A percentile compares a stretch with the other conserved stretches of the same genome.
Evolutionary conservation across 129 eudicot genomes (phyloP).

Genomic region (Sambucus nigra): DNA sequence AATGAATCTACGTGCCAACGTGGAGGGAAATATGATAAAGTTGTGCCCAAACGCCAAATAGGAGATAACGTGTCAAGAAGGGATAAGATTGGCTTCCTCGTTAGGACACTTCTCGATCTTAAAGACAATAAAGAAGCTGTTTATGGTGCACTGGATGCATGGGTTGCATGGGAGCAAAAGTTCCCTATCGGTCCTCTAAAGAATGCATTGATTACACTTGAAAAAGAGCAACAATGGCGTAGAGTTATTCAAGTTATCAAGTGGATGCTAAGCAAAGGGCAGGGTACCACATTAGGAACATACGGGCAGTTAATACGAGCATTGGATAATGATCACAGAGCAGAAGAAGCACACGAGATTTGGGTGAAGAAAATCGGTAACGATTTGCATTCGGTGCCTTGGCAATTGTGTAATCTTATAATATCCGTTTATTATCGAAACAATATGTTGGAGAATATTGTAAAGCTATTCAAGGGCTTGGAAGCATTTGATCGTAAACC

Average conservation of each 20-base stretch:
- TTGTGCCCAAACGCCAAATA: constrained; percentile 12
- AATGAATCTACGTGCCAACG: too few species aligned
- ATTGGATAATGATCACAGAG: constrained; percentile 75
- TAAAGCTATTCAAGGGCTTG: constrained; percentile 57
- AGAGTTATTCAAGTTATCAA: constrained; percentile 72
- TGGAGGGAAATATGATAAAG: constrained; percentile 15
- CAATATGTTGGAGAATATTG: constrained; percentile 60
- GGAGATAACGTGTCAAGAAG: constrained; percentile 32
- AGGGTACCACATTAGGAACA: constrained; percentile 66
- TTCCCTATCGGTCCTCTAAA: constrained; percentile 80
- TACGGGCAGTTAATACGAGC: constrained; percentile 80
- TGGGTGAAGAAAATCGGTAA: constrained; percentile 75
- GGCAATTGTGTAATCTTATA: constrained; percentile 72
- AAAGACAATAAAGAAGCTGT: constrained; percentile 59
- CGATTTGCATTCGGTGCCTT: constrained; percentile 60
- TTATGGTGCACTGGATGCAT: constrained; percentile 70
- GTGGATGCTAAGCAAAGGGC: constrained; percentile 97
- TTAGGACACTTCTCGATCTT: constrained; percentile 37
- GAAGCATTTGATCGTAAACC: constrained; percentile 68
- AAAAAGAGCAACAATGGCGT: constrained; percentile 73
- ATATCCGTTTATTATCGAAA: constrained; percentile 68
- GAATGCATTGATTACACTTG: constrained; percentile 44
- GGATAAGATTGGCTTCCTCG: constrained; percentile 45
- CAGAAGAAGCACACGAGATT: constrained; percentile 63
- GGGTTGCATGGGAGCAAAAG: constrained; percentile 78